These are phyloP conservation scores for Ustilaginoidea virens DNA, from an alignment of 2,329 filamentous ascomycete species.

Conservation along the genomic window DNA sequence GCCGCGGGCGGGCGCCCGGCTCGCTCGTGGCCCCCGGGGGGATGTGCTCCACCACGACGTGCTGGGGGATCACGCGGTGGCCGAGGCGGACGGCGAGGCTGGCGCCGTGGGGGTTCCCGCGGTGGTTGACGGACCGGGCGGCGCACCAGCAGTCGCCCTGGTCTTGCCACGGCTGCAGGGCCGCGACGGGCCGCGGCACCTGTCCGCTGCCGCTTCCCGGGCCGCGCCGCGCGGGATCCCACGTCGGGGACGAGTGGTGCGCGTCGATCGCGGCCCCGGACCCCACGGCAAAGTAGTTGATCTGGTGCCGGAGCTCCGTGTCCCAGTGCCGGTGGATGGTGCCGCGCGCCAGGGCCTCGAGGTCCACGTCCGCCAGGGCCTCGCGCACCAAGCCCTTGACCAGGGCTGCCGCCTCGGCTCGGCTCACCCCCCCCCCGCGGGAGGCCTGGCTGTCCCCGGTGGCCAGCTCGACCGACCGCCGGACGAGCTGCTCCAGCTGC, in stretches of 20 bases:
- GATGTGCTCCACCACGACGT: slow-evolving; percentile 61
- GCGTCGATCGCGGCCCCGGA: slow-evolving; percentile 52
- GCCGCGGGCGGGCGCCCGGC: slow-evolving; percentile 44
- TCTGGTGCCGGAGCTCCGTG: slow-evolving; percentile 29
- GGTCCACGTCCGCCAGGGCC: slow-evolving; percentile 27
- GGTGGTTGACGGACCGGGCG: slow-evolving; percentile 23
- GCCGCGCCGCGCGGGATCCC: slow-evolving; percentile 15
- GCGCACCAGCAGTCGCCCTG: slow-evolving; percentile 83
- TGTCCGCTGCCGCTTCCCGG: slow-evolving; percentile 9
- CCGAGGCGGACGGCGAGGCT: slow-evolving; percentile 50
- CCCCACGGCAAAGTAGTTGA: slow-evolving; percentile 60
- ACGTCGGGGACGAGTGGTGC: slow-evolving; percentile 43
- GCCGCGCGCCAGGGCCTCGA: slow-evolving; percentile 30
- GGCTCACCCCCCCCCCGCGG: slow-evolving; percentile 25
- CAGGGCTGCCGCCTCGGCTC: slow-evolving; percentile 23
- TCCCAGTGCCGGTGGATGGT: slow-evolving; percentile 29
- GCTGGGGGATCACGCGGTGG: slow-evolving; percentile 44
- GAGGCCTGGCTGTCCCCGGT: slow-evolving; percentile 9
- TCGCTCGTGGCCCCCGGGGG: slow-evolving; percentile 44
- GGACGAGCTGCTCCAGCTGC: slow-evolving; percentile 17
- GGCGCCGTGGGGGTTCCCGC: slow-evolving; percentile 34
- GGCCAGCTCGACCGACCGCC: slow-evolving; percentile 14
- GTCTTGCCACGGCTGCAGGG: slow-evolving; percentile 56
- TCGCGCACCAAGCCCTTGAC: slow-evolving; percentile 26
- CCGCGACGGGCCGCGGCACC: slow-evolving; percentile 28